Percentiles rank a stretch among this genome's conserved stretches.
Evolutionary conservation across 768 basidiomycete genomes (phyloP).

Genomic region (Phaffia tasmanica): DNA sequence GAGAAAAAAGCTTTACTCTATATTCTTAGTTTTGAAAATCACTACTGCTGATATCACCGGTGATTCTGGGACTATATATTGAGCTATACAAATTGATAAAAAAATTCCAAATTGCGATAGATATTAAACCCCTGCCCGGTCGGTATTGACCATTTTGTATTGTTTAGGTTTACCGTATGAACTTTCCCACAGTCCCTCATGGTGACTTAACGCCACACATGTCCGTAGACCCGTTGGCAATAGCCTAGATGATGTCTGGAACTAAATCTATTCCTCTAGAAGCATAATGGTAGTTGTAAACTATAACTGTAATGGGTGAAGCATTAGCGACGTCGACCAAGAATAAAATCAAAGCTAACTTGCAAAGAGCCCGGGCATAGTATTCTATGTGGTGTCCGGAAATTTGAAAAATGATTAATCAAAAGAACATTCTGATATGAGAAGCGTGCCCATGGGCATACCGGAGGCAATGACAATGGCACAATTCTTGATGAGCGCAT

Average conservation of each 20-base stretch:
- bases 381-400: constrained; percentile 79
- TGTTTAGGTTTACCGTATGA: constrained; percentile 46
- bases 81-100: no score
- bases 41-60: constrained; percentile 52
- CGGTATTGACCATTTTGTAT: neutral
- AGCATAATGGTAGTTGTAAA: constrained; percentile 61
- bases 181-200: constrained; percentile 83
- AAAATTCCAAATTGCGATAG: neutral
- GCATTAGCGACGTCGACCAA: constrained; percentile 64
- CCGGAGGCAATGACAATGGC: constrained; percentile 13
- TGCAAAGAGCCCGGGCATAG: constrained; percentile 63
- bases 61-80: no score
- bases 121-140: constrained; percentile 5
- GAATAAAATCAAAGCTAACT: constrained; percentile 62
- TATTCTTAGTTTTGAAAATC: constrained; percentile 41
- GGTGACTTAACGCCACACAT: constrained; percentile 81
- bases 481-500: neutral
- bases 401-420: constrained; percentile 45
- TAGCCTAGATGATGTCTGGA: constrained; percentile 70
- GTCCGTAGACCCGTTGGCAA: constrained; percentile 66
- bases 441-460: neutral
- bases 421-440: neutral
- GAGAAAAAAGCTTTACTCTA: neutral
- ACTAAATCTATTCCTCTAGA: constrained; percentile 83
- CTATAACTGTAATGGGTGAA: constrained; percentile 71